These are phyloP conservation scores for Aspergillus felis DNA, from an alignment of 2,329 filamentous ascomycete species.

Conservation along the genomic window DNA sequence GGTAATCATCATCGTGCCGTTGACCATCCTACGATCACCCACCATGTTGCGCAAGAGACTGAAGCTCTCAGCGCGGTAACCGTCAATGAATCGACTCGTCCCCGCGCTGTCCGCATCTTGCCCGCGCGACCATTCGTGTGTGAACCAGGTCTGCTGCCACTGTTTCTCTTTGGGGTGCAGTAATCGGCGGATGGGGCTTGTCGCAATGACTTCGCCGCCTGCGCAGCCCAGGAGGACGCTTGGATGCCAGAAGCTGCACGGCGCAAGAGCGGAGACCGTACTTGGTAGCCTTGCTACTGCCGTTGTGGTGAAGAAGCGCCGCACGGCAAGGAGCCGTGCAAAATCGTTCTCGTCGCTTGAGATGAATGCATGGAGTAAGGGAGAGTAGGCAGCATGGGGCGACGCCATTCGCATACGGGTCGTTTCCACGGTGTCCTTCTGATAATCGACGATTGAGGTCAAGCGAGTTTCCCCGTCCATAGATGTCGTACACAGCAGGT, in stretches of 20 bases:
- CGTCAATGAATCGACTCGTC: slow-evolving; percentile 42
- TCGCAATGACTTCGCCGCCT: slow-evolving; percentile 49
- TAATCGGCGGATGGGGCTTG: slow-evolving; percentile 51
- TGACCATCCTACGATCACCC: slow-evolving; percentile 29
- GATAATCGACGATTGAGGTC: slow-evolving; percentile 50
- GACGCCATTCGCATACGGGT: slow-evolving; percentile 50
- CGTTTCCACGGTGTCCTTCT: slow-evolving; percentile 42
- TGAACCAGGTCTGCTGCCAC: slow-evolving; percentile 56
- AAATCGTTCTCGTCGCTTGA: slow-evolving; percentile 54
- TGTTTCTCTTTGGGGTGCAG: slow-evolving; percentile 48
- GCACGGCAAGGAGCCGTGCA: slow-evolving; percentile 46
- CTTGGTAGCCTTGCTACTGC: slow-evolving; percentile 47
- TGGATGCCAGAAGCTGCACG: slow-evolving; percentile 47
- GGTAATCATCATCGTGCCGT: slow-evolving; percentile 33
- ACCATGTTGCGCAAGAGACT: slow-evolving; percentile 28
- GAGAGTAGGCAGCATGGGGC: slow-evolving; percentile 51
- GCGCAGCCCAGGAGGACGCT: slow-evolving; percentile 51
- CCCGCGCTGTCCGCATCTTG: slow-evolving; percentile 26
- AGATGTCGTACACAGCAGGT: slow-evolving; percentile 50
- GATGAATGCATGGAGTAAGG: slow-evolving; percentile 52
- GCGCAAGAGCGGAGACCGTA: slow-evolving; percentile 31
- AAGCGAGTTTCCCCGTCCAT: slow-evolving; percentile 55
- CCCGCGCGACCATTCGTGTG: slow-evolving; percentile 51
- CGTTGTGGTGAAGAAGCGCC: slow-evolving; percentile 50
- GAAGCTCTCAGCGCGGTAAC: slow-evolving; percentile 39